Percentiles rank a stretch among this genome's conserved stretches.
These are phyloP conservation scores for Acanthamoeba royreba DNA, from an alignment of 208 protist species.

Conservation along the genomic window DNA sequence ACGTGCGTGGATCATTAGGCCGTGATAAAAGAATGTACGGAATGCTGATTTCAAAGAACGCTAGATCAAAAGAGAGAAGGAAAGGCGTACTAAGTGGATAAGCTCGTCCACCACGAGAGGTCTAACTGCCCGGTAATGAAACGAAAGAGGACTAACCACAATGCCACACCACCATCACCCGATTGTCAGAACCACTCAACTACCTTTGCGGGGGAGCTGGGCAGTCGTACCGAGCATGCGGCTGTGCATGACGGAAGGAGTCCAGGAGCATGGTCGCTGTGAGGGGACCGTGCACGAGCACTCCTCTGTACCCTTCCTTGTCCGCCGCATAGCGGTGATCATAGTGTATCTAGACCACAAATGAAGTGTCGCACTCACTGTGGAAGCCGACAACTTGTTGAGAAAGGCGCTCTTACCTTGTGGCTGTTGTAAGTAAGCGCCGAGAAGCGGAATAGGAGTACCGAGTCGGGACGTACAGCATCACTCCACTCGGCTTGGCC, in stretches of 20 bases:
- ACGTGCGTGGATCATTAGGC: too few species aligned
- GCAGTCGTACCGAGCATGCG: neutral
- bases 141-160: neutral
- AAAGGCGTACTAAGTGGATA: neutral
- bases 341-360: conserved; percentile 23
- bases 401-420: neutral
- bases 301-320: neutral
- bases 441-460: neutral
- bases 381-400: too few species aligned
- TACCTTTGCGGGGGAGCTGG: neutral
- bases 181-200: neutral
- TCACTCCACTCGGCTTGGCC: neutral
- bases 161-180: neutral
- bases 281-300: neutral
- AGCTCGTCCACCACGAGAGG: neutral
- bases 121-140: neutral
- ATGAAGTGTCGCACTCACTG: too few species aligned
- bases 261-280: neutral
- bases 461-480: neutral
- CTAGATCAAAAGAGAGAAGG: too few species aligned
- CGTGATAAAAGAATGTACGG: too few species aligned
- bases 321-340: neutral
- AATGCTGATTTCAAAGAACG: too few species aligned
- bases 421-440: conserved; percentile 5
- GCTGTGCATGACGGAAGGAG: neutral